These are phyloP conservation scores for Secale cereale DNA, from an alignment of 176 grass and related monocot genomes.

Conservation along the genomic window DNA sequence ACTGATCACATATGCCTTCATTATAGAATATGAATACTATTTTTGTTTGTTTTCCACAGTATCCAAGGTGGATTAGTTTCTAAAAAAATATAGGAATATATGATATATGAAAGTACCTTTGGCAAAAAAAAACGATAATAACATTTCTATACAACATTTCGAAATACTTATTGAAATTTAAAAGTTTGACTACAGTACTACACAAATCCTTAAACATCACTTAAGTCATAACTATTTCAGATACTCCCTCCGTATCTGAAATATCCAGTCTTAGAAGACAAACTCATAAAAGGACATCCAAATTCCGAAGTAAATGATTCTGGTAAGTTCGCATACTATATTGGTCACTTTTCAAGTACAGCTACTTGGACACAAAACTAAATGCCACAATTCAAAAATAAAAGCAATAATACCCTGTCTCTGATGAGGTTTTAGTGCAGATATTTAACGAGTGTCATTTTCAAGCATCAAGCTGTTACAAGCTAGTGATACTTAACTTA, in stretches of 20 bases:
- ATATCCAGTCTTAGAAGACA: neutral
- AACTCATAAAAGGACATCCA: too few species aligned
- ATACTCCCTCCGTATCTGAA: neutral
- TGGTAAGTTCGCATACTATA: neutral
- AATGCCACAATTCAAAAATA: neutral
- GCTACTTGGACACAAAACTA: neutral
- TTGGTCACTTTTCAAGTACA: neutral
- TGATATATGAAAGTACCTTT: neutral
- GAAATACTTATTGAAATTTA: neutral
- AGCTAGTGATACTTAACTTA: neutral
- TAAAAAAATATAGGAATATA: neutral
- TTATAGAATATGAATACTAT: neutral
- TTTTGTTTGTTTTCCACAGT: neutral
- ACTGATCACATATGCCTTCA: neutral
- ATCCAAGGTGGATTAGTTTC: neutral
- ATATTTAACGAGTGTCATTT: neutral
- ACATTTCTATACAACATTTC: too few species aligned
- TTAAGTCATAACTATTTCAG: neutral
- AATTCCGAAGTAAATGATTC: neutral
- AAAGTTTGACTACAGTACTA: neutral
- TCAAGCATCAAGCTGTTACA: neutral
- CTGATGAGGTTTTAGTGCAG: neutral
- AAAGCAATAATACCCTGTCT: neutral
- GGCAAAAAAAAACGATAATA: neutral
- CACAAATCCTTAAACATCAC: neutral